phyloP scores from a whole-genome alignment of 2,329 filamentous ascomycete species.

The Knoxdaviesia capensis region DNA sequence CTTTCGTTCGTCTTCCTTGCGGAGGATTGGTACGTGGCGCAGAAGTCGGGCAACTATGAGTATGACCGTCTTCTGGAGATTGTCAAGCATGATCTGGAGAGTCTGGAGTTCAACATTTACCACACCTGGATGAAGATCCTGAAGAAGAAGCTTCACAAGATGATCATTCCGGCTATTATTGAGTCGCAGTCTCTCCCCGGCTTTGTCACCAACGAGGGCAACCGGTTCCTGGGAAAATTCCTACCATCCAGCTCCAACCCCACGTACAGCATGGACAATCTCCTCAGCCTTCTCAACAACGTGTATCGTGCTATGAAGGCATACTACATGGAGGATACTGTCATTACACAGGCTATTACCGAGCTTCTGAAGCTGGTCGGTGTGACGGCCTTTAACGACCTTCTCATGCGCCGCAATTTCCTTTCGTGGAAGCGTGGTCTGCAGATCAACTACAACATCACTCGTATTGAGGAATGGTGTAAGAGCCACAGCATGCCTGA shows the following conservation, averaged over 20 bases:
- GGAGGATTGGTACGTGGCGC: slow-evolving; percentile 98
- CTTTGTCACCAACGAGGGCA: slow-evolving; percentile 97
- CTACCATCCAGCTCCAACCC: slow-evolving; percentile 76
- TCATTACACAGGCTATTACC: slow-evolving; percentile 88
- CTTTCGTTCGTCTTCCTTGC: slow-evolving; percentile 97
- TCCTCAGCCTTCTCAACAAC: slow-evolving; percentile 86
- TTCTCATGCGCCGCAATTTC: slow-evolving; percentile 96
- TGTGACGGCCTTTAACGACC: slow-evolving; percentile 94
- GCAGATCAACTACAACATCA: slow-evolving; percentile 99
- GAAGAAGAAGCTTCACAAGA: slow-evolving; percentile 98
- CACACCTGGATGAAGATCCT: slow-evolving; percentile 99
- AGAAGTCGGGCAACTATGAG: slow-evolving; percentile 98
- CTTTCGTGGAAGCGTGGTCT: slow-evolving; percentile 97
- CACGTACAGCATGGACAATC: slow-evolving; percentile 98
- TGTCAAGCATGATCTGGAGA: slow-evolving; percentile 97
- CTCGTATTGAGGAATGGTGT: slow-evolving; percentile 97
- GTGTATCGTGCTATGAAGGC: slow-evolving; percentile 98
- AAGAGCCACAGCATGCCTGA: slow-evolving; percentile 99
- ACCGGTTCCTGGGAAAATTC: slow-evolving; percentile 92
- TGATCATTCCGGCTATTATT: slow-evolving; percentile 98
- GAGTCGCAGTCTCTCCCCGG: slow-evolving; percentile 95
- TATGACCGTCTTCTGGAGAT: slow-evolving; percentile 95
- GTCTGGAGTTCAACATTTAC: slow-evolving; percentile 98
- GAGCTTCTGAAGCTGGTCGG: slow-evolving; percentile 85
- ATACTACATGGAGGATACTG: slow-evolving; percentile 89